Base-by-base conservation (phyloP, 176 grass and related monocot species). In the Carex parvula region DNA sequence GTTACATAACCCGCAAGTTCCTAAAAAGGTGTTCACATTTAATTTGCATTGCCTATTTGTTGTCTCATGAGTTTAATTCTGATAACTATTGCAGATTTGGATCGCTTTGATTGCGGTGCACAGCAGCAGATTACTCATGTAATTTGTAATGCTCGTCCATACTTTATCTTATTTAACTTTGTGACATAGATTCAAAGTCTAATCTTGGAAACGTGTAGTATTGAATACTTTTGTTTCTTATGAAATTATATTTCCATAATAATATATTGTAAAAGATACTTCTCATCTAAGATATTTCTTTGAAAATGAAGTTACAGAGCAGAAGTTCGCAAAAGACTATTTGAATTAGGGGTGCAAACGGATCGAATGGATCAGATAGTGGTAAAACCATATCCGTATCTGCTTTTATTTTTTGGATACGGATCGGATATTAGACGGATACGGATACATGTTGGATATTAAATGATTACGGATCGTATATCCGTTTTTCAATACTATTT, bases 91-190 rank as follows among this genome's bases (percentile, higher is more conserved):
- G 42, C 72, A 77, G 72, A 77, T 32, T 17, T 16, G 72, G 24
- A 55, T 77, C 14, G 12, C 22, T 54, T 55, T 54, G 50, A 30
- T 29, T 55, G 55, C 55, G 46, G 21, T 32, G 46, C 72, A 77
- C 50, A 55, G 8, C 17, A 4, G 50, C 22, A 56, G 50, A 32
- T 54, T 26, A 15, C 46, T 74, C 16, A 6, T 77, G 24, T 77
- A 16, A 54, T 77, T 75, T 77, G 50, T 32, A 30, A 77, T 77
- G 72, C 50, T 8, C 56, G 72, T 77, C 50, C 22, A 56, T 77
- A 77, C 22, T n/a, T n/a, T 9, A 55, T 18, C 13, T 54, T 29
- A 15, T 53, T 54, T 53, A 26, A 54, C 6, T 54, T 77, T 56
- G 48, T 24, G 33, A 77, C 67, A 42, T 70, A 70, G 35, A 41